phyloP scores from a whole-genome alignment of 2,329 filamentous ascomycete species.

The Aureobasidium zeae region DNA sequence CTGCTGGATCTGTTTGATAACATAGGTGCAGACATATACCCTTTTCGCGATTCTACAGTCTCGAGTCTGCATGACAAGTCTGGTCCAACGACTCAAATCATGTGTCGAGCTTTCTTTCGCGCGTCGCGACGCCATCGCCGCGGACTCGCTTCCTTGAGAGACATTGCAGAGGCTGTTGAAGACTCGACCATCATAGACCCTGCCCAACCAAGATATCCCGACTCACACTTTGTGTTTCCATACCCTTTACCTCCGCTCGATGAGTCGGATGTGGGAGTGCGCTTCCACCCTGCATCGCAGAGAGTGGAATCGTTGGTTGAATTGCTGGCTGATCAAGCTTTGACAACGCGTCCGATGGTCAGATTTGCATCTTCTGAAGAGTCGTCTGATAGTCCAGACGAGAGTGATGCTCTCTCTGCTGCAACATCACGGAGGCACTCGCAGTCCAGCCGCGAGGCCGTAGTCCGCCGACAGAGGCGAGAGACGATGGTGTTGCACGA shows the following conservation, averaged over 20 bases:
- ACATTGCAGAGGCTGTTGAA: conserved; percentile 1
- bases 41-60: not conserved
- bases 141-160: not conserved
- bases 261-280: not conserved
- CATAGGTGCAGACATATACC: conserved; percentile 14
- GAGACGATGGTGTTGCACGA: conserved; percentile 90
- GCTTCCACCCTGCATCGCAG: conserved; percentile 6
- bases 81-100: not conserved
- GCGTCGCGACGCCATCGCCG: not conserved
- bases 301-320: conserved; percentile 6
- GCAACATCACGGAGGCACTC: conserved; percentile 43
- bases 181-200: not conserved
- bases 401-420: conserved; percentile 31
- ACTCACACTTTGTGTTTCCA: conserved; percentile 4
- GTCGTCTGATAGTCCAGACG: conserved; percentile 4
- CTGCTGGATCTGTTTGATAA: conserved; percentile 21
- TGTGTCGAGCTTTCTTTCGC: conserved; percentile 2
- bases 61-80: conserved; percentile 1
- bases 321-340: conserved; percentile 3
- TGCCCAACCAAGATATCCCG: not conserved
- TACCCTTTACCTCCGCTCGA: too few relatives aligned
- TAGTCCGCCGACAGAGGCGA: conserved; percentile 60
- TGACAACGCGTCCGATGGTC: not conserved
- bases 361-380: not conserved
- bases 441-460: conserved; percentile 49